Evolutionary conservation across 1,284 basidiomycete genomes (phyloP), one percentile per base, ranked within the genome.

Genomic region (Marasmius oreades): DNA sequence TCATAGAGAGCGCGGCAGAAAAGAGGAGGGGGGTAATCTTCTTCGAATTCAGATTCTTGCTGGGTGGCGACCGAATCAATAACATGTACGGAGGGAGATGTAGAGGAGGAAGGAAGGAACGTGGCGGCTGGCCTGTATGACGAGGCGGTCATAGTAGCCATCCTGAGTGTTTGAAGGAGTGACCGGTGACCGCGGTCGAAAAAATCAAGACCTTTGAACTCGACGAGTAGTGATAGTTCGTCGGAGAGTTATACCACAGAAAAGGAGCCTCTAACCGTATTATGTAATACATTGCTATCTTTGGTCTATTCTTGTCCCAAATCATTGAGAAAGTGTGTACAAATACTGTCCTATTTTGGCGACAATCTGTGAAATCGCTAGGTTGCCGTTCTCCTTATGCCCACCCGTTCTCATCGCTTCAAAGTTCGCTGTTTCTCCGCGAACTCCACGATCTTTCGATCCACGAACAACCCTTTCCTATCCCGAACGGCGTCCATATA

Each of bases 341-440:
- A 42, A 42, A 42, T 42, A 16, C 16, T n/a, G 39, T 42, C 8
- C 20, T 42, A 42, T 42, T n/a, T 18, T 42, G 39, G 16, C 2
- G 20, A n/a, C 39, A 42, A 42, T 42, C 39, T 7, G 16, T 18
- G 1, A 18, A 42, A 42, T 18, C n/a, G 7, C 16, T 42, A n/a
- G 20, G 39, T 7, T 12, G 12, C 36, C 12, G n/a, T 37, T n/a
- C n/a, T n/a, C n/a, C n/a, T n/a, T n/a, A 28, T 26, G 4, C 47
- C 4, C n/a, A 31, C 16, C n/a, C 31, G 4, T 18, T 31, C 23
- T 50, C 66, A 94, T 64, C 88, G 80, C 73, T 98, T 98, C 69
- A 97, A 73, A n/a, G 95, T 98, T 67, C 95, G 81, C 74, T 98
- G 95, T 76, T 97, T 98, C 77, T 98, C 95, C 6, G 95, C 95